These are phyloP conservation scores for Grosmannia serpens DNA, from an alignment of 2,329 filamentous ascomycete genomes.

Conservation along the genomic window DNA sequence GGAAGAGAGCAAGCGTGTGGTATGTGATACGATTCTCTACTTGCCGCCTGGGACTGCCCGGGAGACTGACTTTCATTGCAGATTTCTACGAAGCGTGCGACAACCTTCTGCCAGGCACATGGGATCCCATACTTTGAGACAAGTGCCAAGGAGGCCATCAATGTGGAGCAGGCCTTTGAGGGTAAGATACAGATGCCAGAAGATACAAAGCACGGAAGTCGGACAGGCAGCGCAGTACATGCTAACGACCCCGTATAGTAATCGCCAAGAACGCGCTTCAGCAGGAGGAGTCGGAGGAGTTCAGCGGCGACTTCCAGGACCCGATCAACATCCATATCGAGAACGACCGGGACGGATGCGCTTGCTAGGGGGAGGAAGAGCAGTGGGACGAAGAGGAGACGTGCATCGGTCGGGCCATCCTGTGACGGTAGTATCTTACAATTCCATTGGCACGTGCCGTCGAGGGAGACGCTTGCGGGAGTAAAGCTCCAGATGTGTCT, in stretches of 20 bases:
- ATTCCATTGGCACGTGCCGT: not conserved
- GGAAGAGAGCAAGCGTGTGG: slow-evolving; percentile 92
- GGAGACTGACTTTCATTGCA: slow-evolving; percentile 18
- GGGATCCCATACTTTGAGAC: slow-evolving; percentile 99
- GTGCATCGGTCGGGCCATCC: not conserved
- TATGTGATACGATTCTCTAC: slow-evolving; percentile 26
- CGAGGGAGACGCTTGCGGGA: not conserved
- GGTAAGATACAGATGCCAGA: slow-evolving; percentile 27
- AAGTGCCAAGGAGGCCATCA: slow-evolving; percentile 96
- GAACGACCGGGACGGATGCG: slow-evolving; percentile 83
- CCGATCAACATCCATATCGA: slow-evolving; percentile 98
- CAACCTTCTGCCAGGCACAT: slow-evolving; percentile 95
- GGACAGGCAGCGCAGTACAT: not conserved
- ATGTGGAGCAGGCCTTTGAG: slow-evolving; percentile 76
- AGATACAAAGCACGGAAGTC: not conserved
- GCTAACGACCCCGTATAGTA: slow-evolving; percentile 38
- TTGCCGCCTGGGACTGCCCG: not conserved
- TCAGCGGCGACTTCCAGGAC: slow-evolving; percentile 92
- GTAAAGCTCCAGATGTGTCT: not conserved
- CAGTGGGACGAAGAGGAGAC: no score
- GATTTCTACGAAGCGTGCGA: slow-evolving; percentile 91
- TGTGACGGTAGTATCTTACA: not conserved
- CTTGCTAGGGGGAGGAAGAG: slow-evolving; percentile 52
- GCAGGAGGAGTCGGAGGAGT: slow-evolving; percentile 96
- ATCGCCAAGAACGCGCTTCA: slow-evolving; percentile 92